A percentile compares a stretch with the other conserved stretches of the same genome.
phyloP scores from a whole-genome alignment of 108 stramenopile species.

The Nitzschia palea region DNA sequence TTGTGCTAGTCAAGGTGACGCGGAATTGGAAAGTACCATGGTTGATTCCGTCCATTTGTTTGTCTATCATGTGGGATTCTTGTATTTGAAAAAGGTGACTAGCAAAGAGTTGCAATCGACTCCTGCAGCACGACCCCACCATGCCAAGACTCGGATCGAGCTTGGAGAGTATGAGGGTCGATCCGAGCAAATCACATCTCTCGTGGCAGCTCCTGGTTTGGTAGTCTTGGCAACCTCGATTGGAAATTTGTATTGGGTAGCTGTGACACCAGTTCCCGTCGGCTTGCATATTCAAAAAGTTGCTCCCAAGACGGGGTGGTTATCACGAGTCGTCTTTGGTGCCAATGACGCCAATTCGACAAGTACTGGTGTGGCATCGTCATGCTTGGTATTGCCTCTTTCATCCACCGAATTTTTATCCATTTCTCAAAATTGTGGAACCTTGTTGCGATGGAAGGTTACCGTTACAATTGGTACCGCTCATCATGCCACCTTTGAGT shows the following conservation, averaged over 20 bases:
- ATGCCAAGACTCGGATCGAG: slow-evolving; percentile 10
- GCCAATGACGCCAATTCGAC: not conserved
- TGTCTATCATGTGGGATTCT: not conserved
- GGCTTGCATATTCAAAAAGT: slow-evolving; percentile 31
- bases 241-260: slow-evolving; percentile 32
- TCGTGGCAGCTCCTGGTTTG: slow-evolving; percentile 20
- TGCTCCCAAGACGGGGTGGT: slow-evolving; percentile 18
- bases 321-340: slow-evolving; percentile 19
- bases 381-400: slow-evolving; percentile 11
- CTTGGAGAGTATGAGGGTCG: not conserved
- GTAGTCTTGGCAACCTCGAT: slow-evolving; percentile 29
- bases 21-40: not conserved
- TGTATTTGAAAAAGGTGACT: slow-evolving; percentile 12
- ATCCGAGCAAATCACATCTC: not conserved
- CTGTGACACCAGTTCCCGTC: slow-evolving; percentile 29
- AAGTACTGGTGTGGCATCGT: not conserved
- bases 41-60: slow-evolving; percentile 15
- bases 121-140: not conserved
- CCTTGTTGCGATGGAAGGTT: slow-evolving; percentile 20
- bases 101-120: not conserved
- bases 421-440: not conserved
- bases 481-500: slow-evolving; percentile 24
- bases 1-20: not conserved
- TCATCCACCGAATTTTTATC: slow-evolving; percentile 11
- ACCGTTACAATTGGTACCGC: slow-evolving; percentile 7